These are phyloP conservation scores for Rosa chinensis DNA, from an alignment of 306 rosid genomes.

Conservation along the genomic window DNA sequence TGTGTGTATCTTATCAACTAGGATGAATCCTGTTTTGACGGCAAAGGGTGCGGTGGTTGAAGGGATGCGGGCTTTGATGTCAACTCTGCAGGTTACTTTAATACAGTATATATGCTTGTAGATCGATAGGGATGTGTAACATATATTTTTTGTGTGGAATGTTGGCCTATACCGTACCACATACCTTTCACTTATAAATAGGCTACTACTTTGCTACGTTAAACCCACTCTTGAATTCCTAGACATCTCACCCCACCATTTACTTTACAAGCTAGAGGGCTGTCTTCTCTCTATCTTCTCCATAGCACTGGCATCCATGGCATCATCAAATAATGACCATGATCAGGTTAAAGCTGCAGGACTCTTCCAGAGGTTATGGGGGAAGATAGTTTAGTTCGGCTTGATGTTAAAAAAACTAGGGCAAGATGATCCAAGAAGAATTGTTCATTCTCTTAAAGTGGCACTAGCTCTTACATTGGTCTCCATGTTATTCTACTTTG, in stretches of 20 bases:
- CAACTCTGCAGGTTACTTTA: no score
- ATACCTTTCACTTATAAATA: neutral
- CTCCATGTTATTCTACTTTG: slow-evolving; percentile 24
- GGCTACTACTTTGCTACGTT: neutral
- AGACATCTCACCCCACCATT: neutral
- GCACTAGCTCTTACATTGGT: slow-evolving; percentile 33
- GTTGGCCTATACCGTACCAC: no score
- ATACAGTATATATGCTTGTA: no score
- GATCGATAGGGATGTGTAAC: no score
- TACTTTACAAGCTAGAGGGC: neutral
- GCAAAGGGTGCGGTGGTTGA: no score
- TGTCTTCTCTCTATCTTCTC: neutral
- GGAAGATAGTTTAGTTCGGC: neutral
- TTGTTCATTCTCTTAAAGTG: slow-evolving; percentile 30
- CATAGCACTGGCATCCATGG: neutral
- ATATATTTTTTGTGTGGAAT: no score
- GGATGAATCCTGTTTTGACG: no score
- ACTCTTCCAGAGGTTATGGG: neutral
- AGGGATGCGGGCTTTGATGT: no score
- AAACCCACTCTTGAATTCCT: neutral
- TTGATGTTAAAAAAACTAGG: slow-evolving; percentile 20
- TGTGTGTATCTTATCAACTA: no score
- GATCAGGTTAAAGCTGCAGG: neutral
- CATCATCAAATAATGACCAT: neutral
- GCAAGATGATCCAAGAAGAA: slow-evolving; percentile 27